Evolutionary conservation across 306 rosid species (phyloP).

Genomic region (Prunus dulcis): DNA sequence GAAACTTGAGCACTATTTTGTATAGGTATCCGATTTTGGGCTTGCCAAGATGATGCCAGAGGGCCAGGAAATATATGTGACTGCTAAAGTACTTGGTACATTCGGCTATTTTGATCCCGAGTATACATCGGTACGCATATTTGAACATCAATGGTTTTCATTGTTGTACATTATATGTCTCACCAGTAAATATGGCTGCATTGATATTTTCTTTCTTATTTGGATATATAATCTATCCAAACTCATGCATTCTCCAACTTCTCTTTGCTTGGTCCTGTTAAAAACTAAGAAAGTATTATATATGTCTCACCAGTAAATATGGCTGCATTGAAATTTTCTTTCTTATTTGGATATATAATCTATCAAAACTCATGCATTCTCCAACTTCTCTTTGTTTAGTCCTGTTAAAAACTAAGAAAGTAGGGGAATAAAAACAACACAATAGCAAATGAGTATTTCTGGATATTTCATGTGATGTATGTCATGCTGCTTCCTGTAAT

Average conservation of each 20-base stretch:
- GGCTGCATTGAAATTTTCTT: too few species aligned
- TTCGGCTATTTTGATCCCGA: conserved; percentile 95
- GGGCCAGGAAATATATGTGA: conserved; percentile 72
- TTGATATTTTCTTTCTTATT: not conserved
- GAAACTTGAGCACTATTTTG: not conserved
- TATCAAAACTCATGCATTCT: not conserved
- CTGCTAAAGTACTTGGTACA: conserved; percentile 89
- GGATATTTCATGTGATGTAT: not conserved
- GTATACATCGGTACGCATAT: conserved; percentile 75
- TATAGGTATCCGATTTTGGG: conserved; percentile 92
- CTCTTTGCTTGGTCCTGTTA: not conserved
- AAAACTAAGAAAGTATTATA: not conserved
- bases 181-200: not conserved
- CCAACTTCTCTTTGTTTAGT: not conserved
- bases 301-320: too few species aligned
- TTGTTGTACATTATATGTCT: too few species aligned
- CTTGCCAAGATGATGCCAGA: conserved; percentile 97
- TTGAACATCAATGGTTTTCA: not conserved
- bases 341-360: not conserved
- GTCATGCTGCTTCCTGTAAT: not conserved
- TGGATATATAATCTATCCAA: not conserved
- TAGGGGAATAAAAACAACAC: not conserved
- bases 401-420: not conserved
- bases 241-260: not conserved
- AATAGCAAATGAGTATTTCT: not conserved